These are phyloP conservation scores for Globisporangium paddicum DNA, from an alignment of 352 stramenopile species.

Conservation along the genomic window DNA sequence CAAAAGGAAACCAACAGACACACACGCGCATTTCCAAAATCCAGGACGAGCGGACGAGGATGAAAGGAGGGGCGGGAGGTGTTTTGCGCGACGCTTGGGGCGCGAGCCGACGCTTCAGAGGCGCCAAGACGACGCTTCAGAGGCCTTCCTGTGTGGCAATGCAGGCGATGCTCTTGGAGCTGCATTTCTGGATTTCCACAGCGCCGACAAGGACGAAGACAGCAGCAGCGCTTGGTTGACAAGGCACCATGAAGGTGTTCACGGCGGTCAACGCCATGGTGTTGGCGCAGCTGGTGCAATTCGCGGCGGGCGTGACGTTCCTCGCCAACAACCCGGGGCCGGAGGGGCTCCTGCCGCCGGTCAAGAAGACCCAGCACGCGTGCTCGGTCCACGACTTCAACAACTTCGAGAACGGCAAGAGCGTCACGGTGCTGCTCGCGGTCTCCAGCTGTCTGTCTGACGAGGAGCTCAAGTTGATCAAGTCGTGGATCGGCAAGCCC, in stretches of 20 bases:
- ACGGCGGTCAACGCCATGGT: conserved; percentile 7
- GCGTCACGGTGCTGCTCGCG: conserved; percentile 34
- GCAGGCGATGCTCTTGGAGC: not conserved
- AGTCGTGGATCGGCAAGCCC: conserved; percentile 33
- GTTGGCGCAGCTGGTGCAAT: conserved; percentile 5
- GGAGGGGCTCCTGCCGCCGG: conserved; percentile 7
- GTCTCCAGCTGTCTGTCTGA: conserved; percentile 57
- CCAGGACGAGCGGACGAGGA: not conserved
- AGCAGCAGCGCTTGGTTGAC: not conserved
- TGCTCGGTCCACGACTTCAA: conserved; percentile 1
- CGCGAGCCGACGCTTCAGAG: not conserved
- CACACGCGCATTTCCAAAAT: not conserved
- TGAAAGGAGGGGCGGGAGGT: not conserved
- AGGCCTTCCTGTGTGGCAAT: not conserved
- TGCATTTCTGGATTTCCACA: conserved; percentile 6
- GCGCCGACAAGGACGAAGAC: no score
- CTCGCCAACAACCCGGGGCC: conserved; percentile 6
- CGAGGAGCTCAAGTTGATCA: conserved; percentile 25
- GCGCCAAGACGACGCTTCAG: not conserved
- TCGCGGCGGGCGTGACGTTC: conserved; percentile 19
- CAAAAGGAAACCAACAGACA: not conserved
- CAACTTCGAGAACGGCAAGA: conserved; percentile 6
- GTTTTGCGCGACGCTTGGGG: not conserved
- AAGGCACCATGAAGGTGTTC: conserved; percentile 12
- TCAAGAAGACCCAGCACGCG: conserved; percentile 2